Conservation (phyloP, 225 moss, liverwort and hornwort genomes). For the Ulota crispa region DNA sequence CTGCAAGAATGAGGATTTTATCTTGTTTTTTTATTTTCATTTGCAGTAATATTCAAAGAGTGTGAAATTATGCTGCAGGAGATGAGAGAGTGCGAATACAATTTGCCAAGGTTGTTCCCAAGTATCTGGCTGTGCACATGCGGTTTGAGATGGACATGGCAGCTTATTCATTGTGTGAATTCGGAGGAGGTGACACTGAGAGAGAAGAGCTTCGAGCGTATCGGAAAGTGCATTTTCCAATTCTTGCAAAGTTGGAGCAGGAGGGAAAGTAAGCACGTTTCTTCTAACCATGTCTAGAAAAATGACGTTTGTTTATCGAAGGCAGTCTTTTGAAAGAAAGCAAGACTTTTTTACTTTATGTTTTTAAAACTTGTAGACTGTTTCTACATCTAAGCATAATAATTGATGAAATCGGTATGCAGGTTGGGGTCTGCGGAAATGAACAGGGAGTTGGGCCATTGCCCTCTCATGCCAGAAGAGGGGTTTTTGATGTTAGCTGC, state of each 20-base stretch:
- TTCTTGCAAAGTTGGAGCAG: slow-evolving; percentile 67
- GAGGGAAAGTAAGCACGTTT: slow-evolving; percentile 65
- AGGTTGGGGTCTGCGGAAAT: slow-evolving; percentile 56
- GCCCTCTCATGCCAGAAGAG: slow-evolving; percentile 97
- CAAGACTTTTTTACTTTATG: neutral
- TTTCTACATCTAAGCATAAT: neutral
- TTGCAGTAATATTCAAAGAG: neutral
- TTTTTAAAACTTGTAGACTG: neutral
- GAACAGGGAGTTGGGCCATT: slow-evolving; percentile 66
- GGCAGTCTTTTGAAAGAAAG: neutral
- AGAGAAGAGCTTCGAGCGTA: slow-evolving; percentile 72
- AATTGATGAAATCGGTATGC: slow-evolving; percentile 17
- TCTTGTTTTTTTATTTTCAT: neutral
- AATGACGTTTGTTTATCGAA: neutral
- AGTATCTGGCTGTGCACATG: slow-evolving; percentile 85
- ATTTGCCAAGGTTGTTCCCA: slow-evolving; percentile 39
- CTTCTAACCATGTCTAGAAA: neutral
- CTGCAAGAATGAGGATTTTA: slow-evolving; percentile 9
- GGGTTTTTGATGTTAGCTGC: slow-evolving; percentile 85
- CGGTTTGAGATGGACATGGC: slow-evolving; percentile 97
- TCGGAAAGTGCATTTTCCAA: slow-evolving; percentile 74
- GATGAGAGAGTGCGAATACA: slow-evolving; percentile 28
- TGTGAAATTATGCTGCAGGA: slow-evolving; percentile 26
- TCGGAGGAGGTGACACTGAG: slow-evolving; percentile 86
- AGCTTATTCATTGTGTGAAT: slow-evolving; percentile 91